Base-by-base conservation (phyloP, 2,329 filamentous ascomycete genomes). In the Sporothrix globosa region DNA sequence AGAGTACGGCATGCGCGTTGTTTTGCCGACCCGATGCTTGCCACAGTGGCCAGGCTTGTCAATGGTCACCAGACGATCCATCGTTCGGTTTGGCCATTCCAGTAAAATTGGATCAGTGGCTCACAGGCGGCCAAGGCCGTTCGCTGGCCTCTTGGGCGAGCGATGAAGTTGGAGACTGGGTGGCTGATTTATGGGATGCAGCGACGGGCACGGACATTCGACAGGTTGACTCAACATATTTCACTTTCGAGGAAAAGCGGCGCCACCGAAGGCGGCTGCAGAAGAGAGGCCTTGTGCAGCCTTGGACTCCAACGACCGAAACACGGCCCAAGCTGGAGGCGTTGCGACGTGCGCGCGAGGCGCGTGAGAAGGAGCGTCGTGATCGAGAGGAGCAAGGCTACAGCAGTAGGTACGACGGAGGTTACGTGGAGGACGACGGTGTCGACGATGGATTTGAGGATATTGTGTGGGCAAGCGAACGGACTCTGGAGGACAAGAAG, bases 71-170 rank as follows among this genome's bases (percentile, higher is more conserved):
- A 13, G 82, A 86, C 60, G 87, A 89, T 76, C 88, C 88, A 0
- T 83, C 83, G 34, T 90, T 87, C 77, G 87, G 87, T n/a, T 82
- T 81, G 52, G 85, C 87, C 1, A 81, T 90, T 60, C 87, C 88
- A 3, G 83, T 88, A 70, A 90, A 89, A 79, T 75, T 90, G 14
- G 87, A 90, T 75, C 83, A 89, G 74, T 90, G 87, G 87, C 76
- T 81, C 10, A 86, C 85, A 0, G 83, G 85, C 19, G 87, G 87
- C 0, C 78, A 78, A 46, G 85, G 84, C 5, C 83, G 85, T 50
- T 74, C 73, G 1, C 56, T 82, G 3, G 77, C 78, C 17, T 76
- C 76, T n/a, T 76, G 78, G 56, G 73, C 81, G 1, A 74, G 76
- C 4, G 83, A 87, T 66, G 82, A 86, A 48, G 72, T 82, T 1